Evolutionary conservation across 1,284 basidiomycete genomes (phyloP).

Genomic region (Apiotrichum veenhuisii): DNA sequence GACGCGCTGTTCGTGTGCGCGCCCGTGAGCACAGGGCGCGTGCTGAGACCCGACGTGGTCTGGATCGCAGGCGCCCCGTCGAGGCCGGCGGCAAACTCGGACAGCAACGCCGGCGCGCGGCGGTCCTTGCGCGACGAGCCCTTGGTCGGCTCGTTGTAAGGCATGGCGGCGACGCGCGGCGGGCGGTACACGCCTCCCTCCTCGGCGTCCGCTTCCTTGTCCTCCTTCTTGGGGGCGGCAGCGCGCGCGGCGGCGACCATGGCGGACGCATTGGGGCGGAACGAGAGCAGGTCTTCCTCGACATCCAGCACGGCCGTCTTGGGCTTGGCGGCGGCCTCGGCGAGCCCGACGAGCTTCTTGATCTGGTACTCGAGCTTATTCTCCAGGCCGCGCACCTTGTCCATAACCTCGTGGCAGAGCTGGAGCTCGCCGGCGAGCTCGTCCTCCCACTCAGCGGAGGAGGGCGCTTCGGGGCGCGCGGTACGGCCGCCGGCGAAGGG

Average conservation of each 20-base stretch:
- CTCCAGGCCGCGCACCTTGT: slow-evolving; percentile 62
- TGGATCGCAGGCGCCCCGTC: slow-evolving; percentile 61
- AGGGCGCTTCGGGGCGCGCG: not conserved
- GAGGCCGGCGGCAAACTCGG: slow-evolving; percentile 58
- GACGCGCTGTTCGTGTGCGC: slow-evolving; percentile 54
- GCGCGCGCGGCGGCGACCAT: slow-evolving; percentile 29
- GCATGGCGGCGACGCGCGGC: slow-evolving; percentile 86
- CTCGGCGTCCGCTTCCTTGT: slow-evolving; percentile 38
- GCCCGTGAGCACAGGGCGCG: slow-evolving; percentile 35
- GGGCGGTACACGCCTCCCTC: slow-evolving; percentile 73
- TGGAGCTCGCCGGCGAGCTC: slow-evolving; percentile 39
- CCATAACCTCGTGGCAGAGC: slow-evolving; percentile 51
- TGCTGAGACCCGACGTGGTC: slow-evolving; percentile 68
- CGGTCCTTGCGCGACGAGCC: slow-evolving; percentile 54
- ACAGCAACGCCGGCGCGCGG: slow-evolving; percentile 65
- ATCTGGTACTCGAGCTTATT: slow-evolving; percentile 88
- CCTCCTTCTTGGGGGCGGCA: slow-evolving; percentile 27
- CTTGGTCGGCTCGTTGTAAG: slow-evolving; percentile 64
- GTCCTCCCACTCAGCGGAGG: slow-evolving; percentile 11
- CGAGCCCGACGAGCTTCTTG: slow-evolving; percentile 79
- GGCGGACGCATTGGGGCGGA: slow-evolving; percentile 73
- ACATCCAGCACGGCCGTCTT: slow-evolving; percentile 56
- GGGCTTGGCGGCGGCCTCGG: slow-evolving; percentile 56
- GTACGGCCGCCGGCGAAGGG: slow-evolving; percentile 14
- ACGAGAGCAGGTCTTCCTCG: slow-evolving; percentile 77